These are phyloP conservation scores for Gamarada debralockiae DNA, from an alignment of 495 filamentous ascomycete genomes.

Conservation along the genomic window DNA sequence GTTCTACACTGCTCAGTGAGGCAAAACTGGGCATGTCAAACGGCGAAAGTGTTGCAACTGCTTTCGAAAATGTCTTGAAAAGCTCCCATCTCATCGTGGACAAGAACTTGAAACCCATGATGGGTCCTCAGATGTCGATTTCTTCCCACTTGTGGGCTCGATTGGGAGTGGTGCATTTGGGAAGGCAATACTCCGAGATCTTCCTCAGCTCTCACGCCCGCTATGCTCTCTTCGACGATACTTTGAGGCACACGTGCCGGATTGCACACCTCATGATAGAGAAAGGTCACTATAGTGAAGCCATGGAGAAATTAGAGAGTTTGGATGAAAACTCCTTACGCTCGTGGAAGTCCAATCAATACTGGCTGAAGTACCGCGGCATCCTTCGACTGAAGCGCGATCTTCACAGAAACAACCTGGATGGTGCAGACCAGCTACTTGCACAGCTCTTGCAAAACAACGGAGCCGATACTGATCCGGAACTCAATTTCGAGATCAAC, in stretches of 20 bases:
- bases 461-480: conserved; percentile 51
- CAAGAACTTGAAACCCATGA: conserved; percentile 65
- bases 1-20: conserved; percentile 81
- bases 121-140: conserved; percentile 69
- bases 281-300: conserved; percentile 68
- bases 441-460: conserved; percentile 49
- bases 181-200: conserved; percentile 65
- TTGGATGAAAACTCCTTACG: conserved; percentile 63
- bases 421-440: conserved; percentile 63
- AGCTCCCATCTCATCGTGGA: conserved; percentile 78
- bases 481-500: conserved; percentile 66
- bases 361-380: conserved; percentile 71
- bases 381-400: conserved; percentile 67
- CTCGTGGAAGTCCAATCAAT: conserved; percentile 73
- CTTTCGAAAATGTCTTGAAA: conserved; percentile 74
- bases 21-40: conserved; percentile 70
- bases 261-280: conserved; percentile 41
- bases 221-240: conserved; percentile 69
- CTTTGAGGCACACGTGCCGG: conserved; percentile 55
- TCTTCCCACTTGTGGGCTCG: conserved; percentile 71
- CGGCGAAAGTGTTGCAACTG: conserved; percentile 76
- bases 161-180: conserved; percentile 65
- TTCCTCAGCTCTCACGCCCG: conserved; percentile 70
- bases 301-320: conserved; percentile 60
- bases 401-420: conserved; percentile 66